These are phyloP conservation scores for Akebia trifoliata DNA, from an alignment of 164 flowering plant species.

Conservation along the genomic window DNA sequence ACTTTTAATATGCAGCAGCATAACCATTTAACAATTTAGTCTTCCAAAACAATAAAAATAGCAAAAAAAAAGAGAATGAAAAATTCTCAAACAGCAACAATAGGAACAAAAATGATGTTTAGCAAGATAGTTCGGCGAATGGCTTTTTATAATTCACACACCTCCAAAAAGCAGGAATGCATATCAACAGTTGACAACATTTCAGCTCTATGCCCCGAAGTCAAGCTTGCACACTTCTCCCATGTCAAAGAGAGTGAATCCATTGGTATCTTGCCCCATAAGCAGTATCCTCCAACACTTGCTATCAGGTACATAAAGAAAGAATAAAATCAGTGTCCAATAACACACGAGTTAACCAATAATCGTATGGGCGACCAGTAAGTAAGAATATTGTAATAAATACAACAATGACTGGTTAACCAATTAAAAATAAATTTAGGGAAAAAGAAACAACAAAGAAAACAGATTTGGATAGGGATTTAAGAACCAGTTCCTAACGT, in stretches of 20 bases:
- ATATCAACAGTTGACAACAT: constrained; percentile 37
- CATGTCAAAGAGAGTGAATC: constrained; percentile 42
- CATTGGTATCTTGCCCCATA: constrained; percentile 54
- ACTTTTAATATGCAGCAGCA: not conserved
- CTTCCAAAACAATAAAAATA: not conserved
- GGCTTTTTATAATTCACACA: constrained; percentile 9
- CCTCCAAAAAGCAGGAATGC: constrained; percentile 56
- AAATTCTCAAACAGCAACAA: not conserved
- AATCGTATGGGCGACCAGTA: too few relatives aligned
- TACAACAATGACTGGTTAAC: too few relatives aligned
- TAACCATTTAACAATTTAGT: not conserved
- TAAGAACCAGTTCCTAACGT: too few relatives aligned
- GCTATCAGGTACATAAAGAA: constrained; percentile 27
- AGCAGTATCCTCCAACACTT: constrained; percentile 38
- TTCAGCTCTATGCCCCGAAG: constrained; percentile 48
- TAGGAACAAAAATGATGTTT: not conserved
- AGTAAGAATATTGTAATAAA: too few relatives aligned
- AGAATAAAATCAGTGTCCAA: not conserved
- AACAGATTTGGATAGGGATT: too few relatives aligned
- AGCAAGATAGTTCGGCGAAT: not conserved
- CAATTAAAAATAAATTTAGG: too few relatives aligned
- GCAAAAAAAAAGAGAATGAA: not conserved
- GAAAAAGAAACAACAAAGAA: too few relatives aligned
- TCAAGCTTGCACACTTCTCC: constrained; percentile 44
- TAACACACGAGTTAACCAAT: too few relatives aligned